Evolutionary conservation across 306 rosid genomes (phyloP).

Genomic region (Citrullus mucosospermus): DNA sequence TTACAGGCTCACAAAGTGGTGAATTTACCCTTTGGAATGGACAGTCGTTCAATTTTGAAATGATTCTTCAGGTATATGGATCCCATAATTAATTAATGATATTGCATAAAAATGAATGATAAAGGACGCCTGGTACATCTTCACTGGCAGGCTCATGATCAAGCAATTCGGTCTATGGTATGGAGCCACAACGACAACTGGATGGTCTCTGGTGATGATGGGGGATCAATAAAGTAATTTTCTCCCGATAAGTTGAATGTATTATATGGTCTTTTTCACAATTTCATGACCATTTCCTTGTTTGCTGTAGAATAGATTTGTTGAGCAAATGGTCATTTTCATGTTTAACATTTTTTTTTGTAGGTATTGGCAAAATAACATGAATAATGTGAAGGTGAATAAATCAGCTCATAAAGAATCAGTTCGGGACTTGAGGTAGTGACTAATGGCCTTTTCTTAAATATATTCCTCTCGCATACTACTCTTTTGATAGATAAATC

Average conservation of each 20-base stretch:
- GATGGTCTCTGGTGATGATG: slow-evolving; percentile 99
- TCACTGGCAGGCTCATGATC: slow-evolving; percentile 78
- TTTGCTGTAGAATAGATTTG: neutral
- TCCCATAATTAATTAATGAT: neutral
- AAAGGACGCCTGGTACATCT: slow-evolving; percentile 11
- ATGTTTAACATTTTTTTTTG: neutral
- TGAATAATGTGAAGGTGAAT: slow-evolving; percentile 96
- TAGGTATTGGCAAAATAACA: slow-evolving; percentile 99
- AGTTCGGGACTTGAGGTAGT: slow-evolving; percentile 86
- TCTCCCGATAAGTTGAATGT: neutral
- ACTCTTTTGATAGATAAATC: neutral
- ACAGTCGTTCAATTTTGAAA: slow-evolving; percentile 94
- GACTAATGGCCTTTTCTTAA: neutral
- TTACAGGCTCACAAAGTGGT: slow-evolving; percentile 97
- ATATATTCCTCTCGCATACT: slow-evolving; percentile 11
- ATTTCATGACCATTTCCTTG: neutral
- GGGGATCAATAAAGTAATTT: slow-evolving; percentile 89
- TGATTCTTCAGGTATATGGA: slow-evolving; percentile 86
- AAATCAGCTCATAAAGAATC: slow-evolving; percentile 99
- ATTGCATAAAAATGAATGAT: neutral
- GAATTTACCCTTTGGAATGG: slow-evolving; percentile 99
- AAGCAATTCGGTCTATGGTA: slow-evolving; percentile 95
- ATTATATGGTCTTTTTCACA: neutral
- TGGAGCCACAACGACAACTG: slow-evolving; percentile 99
- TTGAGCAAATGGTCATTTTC: neutral